Evolutionary conservation across 2,329 filamentous ascomycete species (phyloP).

Genomic region (Moelleriella libera): DNA sequence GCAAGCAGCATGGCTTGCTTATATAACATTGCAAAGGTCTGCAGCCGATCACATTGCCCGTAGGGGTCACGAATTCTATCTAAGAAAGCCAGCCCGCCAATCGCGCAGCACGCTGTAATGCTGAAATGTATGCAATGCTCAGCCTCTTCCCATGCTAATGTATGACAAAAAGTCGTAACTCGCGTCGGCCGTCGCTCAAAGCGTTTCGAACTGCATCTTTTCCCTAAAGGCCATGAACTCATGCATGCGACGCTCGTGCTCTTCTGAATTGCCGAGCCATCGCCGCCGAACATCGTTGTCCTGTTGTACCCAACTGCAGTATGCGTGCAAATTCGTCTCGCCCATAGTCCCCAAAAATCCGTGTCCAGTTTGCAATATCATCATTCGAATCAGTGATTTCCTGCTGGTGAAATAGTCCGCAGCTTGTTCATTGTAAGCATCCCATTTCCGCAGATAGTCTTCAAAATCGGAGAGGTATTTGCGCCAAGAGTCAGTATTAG

Average conservation of each 20-base stretch:
- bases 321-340: constrained; percentile 37
- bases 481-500: constrained; percentile 27
- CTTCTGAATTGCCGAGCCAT: constrained; percentile 45
- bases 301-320: constrained; percentile 45
- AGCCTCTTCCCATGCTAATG: no score
- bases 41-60: no score
- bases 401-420: constrained; percentile 41
- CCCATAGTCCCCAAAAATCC: constrained; percentile 28
- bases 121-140: no score
- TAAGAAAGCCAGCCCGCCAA: no score
- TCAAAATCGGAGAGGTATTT: constrained; percentile 40
- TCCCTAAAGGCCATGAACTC: constrained; percentile 38
- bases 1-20: no score
- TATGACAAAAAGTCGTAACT: no score
- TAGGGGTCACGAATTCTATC: no score
- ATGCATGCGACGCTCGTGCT: constrained; percentile 43
- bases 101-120: no score
- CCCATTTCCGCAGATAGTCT: constrained; percentile 36
- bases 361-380: constrained; percentile 26
- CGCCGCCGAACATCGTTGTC: constrained; percentile 47
- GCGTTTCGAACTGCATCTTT: constrained; percentile 19
- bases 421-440: constrained; percentile 35
- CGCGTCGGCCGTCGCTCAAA: not conserved
- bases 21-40: no score
- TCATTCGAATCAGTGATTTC: constrained; percentile 25